Evolutionary conservation across 306 rosid genomes (phyloP), one percentile per base, ranked within the genome.

Genomic region (Vigna hirtella): DNA sequence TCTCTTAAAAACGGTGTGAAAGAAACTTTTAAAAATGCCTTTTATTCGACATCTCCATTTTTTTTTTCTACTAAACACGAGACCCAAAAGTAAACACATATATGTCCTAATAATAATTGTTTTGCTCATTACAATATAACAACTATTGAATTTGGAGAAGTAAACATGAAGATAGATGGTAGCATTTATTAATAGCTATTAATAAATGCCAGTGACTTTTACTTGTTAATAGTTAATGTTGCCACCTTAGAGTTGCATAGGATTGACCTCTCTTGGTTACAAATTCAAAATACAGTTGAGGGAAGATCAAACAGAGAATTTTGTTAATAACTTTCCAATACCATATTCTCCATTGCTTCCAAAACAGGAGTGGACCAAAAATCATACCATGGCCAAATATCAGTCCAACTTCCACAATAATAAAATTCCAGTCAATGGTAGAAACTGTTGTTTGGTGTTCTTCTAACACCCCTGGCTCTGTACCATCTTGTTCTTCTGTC

Each of bases 371-470:
- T 12, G 85, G 56, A 13, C 11, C n/a, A 45, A 77, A 38, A 24
- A 43, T 20, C 22, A 66, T 16, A 10, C 42, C 81, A 5, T 51
- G 36, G 2, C 81, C 83, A 36, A 34, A 73, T 16, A 56, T 2
- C 5, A 42, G 45, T 59, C 88, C 88, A 16, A 78, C 0, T 42
- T 78, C 83, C 5, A 13, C 22, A 61, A 17, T 68, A 7, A 82
- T 4, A 24, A 65, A 8, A n/a, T 70, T 59, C 82, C 77, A 79
- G 0, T 57, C 49, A 74, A 78, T 18, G 22, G 17, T 32, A 0
- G 52, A 18, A 34, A 6, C 7, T 5, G 20, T 6, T 0, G 13
- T 57, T 56, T 1, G 3, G 30, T 28, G 30, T 68, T 40, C 0
- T 55, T 13, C 28, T 20, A 1, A 16, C 49, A 49, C 14, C 6